phyloP scores from a whole-genome alignment of 2,329 filamentous ascomycete species.

The Didymella pomorum region DNA sequence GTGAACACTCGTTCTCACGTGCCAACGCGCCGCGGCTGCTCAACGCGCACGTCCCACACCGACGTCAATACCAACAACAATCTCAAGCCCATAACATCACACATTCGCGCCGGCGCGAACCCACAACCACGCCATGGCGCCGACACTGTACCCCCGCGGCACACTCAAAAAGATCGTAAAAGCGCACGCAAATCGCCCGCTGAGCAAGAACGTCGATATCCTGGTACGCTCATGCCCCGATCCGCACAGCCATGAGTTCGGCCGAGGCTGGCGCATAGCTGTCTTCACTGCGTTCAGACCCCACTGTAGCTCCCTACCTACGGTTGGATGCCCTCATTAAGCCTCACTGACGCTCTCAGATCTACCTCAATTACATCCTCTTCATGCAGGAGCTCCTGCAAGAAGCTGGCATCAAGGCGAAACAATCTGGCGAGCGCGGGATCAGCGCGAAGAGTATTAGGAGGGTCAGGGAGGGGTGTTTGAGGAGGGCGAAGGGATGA shows the following conservation, averaged over 20 bases:
- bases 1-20: conserved; percentile 27
- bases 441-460: conserved; percentile 79
- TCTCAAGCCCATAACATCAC: conserved; percentile 1
- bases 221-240: conserved; percentile 63
- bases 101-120: not conserved
- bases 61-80: conserved; percentile 21
- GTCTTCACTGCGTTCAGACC: too few species aligned
- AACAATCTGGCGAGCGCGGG: conserved; percentile 74
- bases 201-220: conserved; percentile 87
- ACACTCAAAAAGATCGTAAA: conserved; percentile 91
- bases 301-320: too few species aligned
- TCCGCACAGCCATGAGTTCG: too few species aligned
- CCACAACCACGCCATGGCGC: conserved; percentile 62
- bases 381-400: conserved; percentile 82
- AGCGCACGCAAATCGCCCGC: conserved; percentile 79
- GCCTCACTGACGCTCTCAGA: conserved; percentile 61
- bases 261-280: too few species aligned
- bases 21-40: conserved; percentile 23
- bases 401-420: conserved; percentile 79
- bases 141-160: conserved; percentile 80
- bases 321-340: too few species aligned
- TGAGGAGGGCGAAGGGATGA: conserved; percentile 50
- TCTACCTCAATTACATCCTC: conserved; percentile 83
- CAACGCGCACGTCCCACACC: conserved; percentile 16
- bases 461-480: conserved; percentile 72